Evolutionary conservation across 306 rosid genomes (phyloP).

Genomic region (Malus fusca): DNA sequence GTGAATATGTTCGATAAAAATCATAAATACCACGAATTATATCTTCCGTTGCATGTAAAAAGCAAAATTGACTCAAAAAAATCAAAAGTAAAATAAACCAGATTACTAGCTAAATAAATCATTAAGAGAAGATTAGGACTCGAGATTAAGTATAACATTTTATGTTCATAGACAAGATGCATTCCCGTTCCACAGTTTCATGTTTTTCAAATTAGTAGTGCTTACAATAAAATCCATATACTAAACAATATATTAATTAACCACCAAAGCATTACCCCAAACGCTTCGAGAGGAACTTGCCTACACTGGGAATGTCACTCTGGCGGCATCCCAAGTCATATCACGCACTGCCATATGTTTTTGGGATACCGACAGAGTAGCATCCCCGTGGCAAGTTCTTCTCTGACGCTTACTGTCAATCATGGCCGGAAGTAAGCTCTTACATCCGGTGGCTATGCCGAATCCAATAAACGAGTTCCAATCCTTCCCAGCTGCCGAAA

Average conservation of each 20-base stretch:
- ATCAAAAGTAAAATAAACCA: not conserved
- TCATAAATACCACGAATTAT: accelerated
- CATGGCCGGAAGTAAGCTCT: slow-evolving; percentile 29
- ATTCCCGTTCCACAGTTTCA: slow-evolving; percentile 20
- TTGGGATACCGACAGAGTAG: not conserved
- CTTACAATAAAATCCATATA: slow-evolving; percentile 36
- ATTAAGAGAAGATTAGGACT: not conserved
- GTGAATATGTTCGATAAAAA: no score
- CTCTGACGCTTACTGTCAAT: slow-evolving; percentile 1
- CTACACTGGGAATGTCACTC: not conserved
- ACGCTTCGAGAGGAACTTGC: not conserved
- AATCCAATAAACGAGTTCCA: slow-evolving; percentile 34
- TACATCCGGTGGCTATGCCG: slow-evolving; percentile 34
- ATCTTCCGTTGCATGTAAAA: not conserved
- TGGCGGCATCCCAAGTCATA: not conserved
- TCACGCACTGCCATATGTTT: not conserved
- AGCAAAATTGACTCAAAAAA: no score
- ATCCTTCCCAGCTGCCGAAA: slow-evolving; percentile 24
- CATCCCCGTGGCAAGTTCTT: not conserved
- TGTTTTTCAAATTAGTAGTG: slow-evolving; percentile 42
- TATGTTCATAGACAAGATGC: slow-evolving; percentile 45
- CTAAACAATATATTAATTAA: slow-evolving; percentile 26
- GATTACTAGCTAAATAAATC: not conserved
- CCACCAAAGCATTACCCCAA: slow-evolving; percentile 32
- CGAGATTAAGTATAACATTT: slow-evolving; percentile 31